Evolutionary conservation across 441 rosid species (phyloP), one percentile per base, ranked within the genome.

Genomic region (Isatis lusitanica): DNA sequence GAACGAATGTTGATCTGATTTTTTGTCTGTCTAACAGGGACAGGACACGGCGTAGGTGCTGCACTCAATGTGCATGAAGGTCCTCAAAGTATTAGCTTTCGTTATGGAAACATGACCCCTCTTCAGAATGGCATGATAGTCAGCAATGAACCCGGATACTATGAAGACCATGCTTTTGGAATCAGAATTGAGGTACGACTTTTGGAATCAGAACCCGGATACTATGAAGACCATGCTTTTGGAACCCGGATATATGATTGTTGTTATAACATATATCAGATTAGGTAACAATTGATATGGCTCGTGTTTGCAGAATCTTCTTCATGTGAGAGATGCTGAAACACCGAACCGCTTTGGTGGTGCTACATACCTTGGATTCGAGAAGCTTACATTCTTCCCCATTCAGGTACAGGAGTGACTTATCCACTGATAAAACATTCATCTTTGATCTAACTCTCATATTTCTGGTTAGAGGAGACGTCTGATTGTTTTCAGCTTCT

Each of bases 191-290:
- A 95, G 98, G 99, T 92, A 77, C 18, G 33, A 9, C 70, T 68
- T n/a, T n/a, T n/a, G n/a, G n/a, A n/a, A n/a, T n/a, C n/a, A n/a
- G 99, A 95, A 83, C 99, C 99, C 4, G 98, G 99, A 50, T 95
- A 95, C 71, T 91, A 95, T 68, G 99, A 95, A 86, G 99, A 92
- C 81, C 94, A 91, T 77, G 91, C 98, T 61, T 92, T 95, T 74
- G 99, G 99, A 70, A 95, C 92, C 84, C 89, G 97, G 55, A 95
- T 92, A n/a, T n/a, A n/a, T 62, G 98, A 95, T 68, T 26, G 4
- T 35, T 3, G 1, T 51, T 11, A 18, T 63, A 56, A 40, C 12
- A 71, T 36, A 18, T 39, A 47, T 74, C 18, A 39, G 72, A 67
- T 18, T 7, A 18, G 8, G 0, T 57, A 64, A 68, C 64, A 78